A percentile compares a stretch with the other conserved stretches of the same genome.
phyloP scores from a whole-genome alignment of 352 stramenopile species.

The Pythium myriotylum region DNA sequence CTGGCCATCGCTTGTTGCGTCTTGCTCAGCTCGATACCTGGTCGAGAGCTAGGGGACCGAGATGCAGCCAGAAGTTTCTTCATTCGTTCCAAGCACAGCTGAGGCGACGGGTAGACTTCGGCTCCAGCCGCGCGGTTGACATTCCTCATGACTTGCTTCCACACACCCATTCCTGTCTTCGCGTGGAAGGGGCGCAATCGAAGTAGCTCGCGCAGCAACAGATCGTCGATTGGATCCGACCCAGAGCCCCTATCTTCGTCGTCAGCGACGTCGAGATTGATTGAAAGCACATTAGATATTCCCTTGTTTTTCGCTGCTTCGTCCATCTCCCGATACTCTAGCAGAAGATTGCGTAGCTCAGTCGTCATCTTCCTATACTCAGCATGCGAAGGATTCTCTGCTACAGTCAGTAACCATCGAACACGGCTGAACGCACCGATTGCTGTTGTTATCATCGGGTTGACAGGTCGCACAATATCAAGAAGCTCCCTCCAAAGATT shows the following conservation, averaged over 20 bases:
- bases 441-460: slow-evolving; percentile 8
- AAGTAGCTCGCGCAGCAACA: slow-evolving; percentile 12
- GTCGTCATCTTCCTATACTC: not conserved
- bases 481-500: slow-evolving; percentile 3
- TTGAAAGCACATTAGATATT: not conserved
- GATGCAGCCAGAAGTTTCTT: slow-evolving; percentile 4
- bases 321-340: slow-evolving; percentile 5
- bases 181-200: slow-evolving; percentile 13
- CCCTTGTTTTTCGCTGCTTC: not conserved
- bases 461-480: not conserved
- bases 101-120: not conserved
- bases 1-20: not conserved
- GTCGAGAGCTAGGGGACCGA: not conserved
- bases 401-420: slow-evolving; percentile 1
- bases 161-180: slow-evolving; percentile 4
- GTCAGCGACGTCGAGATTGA: not conserved
- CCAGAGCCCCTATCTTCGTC: not conserved
- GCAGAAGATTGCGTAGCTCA: not conserved
- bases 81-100: slow-evolving; percentile 12
- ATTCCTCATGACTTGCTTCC: not conserved
- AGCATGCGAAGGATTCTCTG: not conserved
- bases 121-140: slow-evolving; percentile 3
- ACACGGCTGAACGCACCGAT: not conserved
- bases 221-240: slow-evolving; percentile 1
- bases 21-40: not conserved